Evolutionary conservation across 2,329 filamentous ascomycete genomes (phyloP).

Genomic region (Biscogniauxia marginata): DNA sequence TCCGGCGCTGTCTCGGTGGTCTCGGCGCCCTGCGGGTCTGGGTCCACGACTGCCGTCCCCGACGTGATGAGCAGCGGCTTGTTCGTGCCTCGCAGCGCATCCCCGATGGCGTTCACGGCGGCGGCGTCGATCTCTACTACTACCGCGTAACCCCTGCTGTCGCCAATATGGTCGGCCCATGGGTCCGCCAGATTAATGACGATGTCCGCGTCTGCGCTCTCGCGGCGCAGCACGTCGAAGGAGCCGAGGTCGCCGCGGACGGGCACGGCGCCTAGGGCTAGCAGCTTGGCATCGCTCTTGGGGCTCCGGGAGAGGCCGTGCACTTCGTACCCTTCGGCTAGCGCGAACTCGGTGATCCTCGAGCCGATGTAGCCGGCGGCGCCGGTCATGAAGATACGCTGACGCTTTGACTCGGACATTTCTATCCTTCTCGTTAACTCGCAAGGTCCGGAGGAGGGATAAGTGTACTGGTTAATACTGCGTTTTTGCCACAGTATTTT

Average conservation of each 20-base stretch:
- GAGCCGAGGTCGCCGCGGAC: constrained; percentile 40
- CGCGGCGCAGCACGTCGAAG: constrained; percentile 36
- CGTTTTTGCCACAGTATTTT: too few relatives aligned
- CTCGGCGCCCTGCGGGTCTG: constrained; percentile 31
- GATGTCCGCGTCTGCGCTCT: constrained; percentile 40
- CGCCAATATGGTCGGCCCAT: constrained; percentile 25
- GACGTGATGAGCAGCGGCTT: constrained; percentile 38
- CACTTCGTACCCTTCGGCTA: constrained; percentile 40
- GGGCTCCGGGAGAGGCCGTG: constrained; percentile 40
- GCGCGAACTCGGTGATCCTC: constrained; percentile 35
- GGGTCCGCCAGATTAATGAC: constrained; percentile 43
- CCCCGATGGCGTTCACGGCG: constrained; percentile 39
- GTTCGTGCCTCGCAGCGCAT: constrained; percentile 31
- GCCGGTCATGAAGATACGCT: constrained; percentile 40
- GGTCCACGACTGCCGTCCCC: constrained; percentile 28
- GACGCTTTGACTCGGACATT: too few relatives aligned
- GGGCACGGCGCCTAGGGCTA: constrained; percentile 37
- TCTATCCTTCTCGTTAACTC: too few relatives aligned
- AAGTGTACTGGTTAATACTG: too few relatives aligned
- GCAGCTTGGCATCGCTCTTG: constrained; percentile 35
- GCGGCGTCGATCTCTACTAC: constrained; percentile 33
- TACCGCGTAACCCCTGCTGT: constrained; percentile 27
- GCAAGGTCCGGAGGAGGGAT: too few relatives aligned
- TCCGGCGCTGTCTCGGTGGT: constrained; percentile 23
- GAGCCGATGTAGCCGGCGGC: constrained; percentile 40